Conservation (phyloP, 208 protist species). For the Crithidia sp. region DNA sequence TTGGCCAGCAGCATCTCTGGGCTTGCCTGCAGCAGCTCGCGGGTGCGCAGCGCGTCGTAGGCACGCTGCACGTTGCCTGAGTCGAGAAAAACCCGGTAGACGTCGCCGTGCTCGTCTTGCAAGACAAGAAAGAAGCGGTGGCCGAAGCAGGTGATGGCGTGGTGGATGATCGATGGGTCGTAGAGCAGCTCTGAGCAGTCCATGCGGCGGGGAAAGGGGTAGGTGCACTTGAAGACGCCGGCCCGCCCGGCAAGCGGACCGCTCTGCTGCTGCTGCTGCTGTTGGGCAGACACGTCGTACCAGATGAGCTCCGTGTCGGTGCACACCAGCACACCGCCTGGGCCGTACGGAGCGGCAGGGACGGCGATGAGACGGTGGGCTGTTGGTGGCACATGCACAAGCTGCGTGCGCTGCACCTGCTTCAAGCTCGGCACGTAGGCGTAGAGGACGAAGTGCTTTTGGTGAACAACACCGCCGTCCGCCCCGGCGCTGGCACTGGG, state of each 20-base stretch:
- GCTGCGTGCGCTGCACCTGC: constrained; percentile 97
- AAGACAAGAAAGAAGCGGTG: constrained; percentile 96
- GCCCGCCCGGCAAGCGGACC: constrained; percentile 16
- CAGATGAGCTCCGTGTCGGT: constrained; percentile 94
- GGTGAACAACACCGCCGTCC: neutral
- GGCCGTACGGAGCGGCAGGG: constrained; percentile 89
- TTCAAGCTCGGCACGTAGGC: constrained; percentile 98
- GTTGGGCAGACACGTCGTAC: constrained; percentile 80
- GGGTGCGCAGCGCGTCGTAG: constrained; percentile 61
- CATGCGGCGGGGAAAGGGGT: constrained; percentile 78
- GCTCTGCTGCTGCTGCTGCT: constrained; percentile 20
- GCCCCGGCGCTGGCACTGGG: neutral
- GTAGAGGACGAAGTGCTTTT: constrained; percentile 95
- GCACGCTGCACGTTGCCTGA: constrained; percentile 77
- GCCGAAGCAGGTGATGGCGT: constrained; percentile 75
- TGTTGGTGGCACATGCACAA: constrained; percentile 87
- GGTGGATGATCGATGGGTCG: constrained; percentile 91
- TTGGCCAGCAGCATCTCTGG: constrained; percentile 17
- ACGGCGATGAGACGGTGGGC: constrained; percentile 92
- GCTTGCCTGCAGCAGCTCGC: constrained; percentile 42
- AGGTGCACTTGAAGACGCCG: constrained; percentile 80
- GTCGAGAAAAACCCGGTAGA: constrained; percentile 95
- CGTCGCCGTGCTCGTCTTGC: constrained; percentile 97
- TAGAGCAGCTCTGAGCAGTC: constrained; percentile 79
- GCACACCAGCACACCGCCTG: constrained; percentile 97